phyloP scores from a whole-genome alignment of 768 basidiomycete species.

The Pleurotus sapidus region DNA sequence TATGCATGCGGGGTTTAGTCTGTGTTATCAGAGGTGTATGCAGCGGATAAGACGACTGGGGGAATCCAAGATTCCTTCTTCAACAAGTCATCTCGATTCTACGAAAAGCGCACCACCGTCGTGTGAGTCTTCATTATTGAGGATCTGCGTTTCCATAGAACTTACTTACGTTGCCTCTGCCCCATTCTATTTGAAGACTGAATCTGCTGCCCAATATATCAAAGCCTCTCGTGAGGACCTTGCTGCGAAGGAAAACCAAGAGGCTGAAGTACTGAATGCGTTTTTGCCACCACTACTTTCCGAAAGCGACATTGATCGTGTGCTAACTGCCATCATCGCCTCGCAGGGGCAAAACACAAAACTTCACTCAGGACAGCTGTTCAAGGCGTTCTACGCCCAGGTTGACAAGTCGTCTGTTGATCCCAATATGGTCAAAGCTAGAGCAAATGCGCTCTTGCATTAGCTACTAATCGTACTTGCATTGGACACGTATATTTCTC shows the following conservation, averaged over 20 bases:
- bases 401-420: slow-evolving; percentile 63
- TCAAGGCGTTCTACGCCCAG: slow-evolving; percentile 61
- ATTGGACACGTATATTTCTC: too few species aligned
- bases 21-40: slow-evolving; percentile 66
- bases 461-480: not conserved
- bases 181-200: slow-evolving; percentile 36
- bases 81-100: slow-evolving; percentile 50
- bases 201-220: slow-evolving; percentile 54
- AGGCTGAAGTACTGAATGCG: slow-evolving; percentile 50
- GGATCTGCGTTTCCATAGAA: too few species aligned
- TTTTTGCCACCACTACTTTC: slow-evolving; percentile 62
- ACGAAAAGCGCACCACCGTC: slow-evolving; percentile 53
- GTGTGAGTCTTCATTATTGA: slow-evolving; percentile 41
- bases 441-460: slow-evolving; percentile 39
- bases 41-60: slow-evolving; percentile 55
- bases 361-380: slow-evolving; percentile 45
- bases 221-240: slow-evolving; percentile 63
- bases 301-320: slow-evolving; percentile 49
- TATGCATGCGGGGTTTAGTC: slow-evolving; percentile 36
- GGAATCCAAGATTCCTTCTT: slow-evolving; percentile 38
- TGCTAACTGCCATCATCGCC: slow-evolving; percentile 41
- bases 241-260: slow-evolving; percentile 56
- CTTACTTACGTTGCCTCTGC: not conserved
- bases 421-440: slow-evolving; percentile 50
- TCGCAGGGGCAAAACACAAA: slow-evolving; percentile 23